Evolutionary conservation across 208 protist species (phyloP), one percentile per base, ranked within the genome.

Genomic region (Leishmania turanica): DNA sequence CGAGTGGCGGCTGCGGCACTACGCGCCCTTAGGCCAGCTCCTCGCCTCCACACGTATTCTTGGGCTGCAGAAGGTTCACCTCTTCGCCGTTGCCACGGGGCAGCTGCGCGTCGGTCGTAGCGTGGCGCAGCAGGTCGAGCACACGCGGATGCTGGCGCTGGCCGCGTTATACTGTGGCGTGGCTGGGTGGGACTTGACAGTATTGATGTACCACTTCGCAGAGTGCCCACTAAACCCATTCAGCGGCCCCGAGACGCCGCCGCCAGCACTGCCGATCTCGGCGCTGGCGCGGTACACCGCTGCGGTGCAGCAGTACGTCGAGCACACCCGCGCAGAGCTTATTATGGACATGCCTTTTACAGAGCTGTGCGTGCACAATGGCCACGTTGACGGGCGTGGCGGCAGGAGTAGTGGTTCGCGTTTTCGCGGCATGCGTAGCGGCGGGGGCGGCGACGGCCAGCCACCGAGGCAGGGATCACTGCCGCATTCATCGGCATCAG

Each of bases 1-100:
- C 56, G 87, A 90, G 72, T 96, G 92, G 92, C 82, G 83, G 15
- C 60, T 88, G 49, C 82, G 79, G 60, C 82, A 89, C 70, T 95
- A 91, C 84, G 84, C 90, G 1, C 93, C 93, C 7, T 79, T 95
- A 51, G 93, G 93, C 17, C 88, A 87, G 51, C 75, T 96, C n/a
- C 85, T 95, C 37, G 76, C 76, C 75, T 74, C 78, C 66, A 56
- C 89, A 19, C 71, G 84, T 15, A 45, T 95, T 17, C 53, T 79
- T 2, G 64, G 83, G 27, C 85, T 95, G 24, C 77, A 93, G 77
- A 77, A 75, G 42, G 77, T 89, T n/a, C 91, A 95, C 42, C 72
- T 94, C 19, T 97, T 93, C 79, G 78, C 86, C 56, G 83, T 93
- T 27, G 83, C 79, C 31, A 86, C 86, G 64, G 81, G 83, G 74